Evolutionary conservation across 164 flowering plant genomes (phyloP), one percentile per base, ranked within the genome.

Genomic region (Macadamia integrifolia): DNA sequence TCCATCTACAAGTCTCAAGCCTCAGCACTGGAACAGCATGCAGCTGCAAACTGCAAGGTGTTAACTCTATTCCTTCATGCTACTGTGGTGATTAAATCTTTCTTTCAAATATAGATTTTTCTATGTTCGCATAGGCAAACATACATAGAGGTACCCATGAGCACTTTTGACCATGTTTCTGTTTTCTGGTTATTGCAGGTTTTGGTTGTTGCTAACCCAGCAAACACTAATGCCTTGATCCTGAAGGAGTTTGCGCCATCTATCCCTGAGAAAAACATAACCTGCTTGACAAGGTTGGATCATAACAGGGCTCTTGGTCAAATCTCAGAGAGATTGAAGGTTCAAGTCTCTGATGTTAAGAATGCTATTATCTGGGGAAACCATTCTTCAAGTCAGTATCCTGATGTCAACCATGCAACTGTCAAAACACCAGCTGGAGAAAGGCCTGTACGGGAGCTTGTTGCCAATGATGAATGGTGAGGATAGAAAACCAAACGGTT

Each of bases 301-400:
- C 98, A 95, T 73, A 95, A 95, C 86, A 88, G 99, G 86, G 99
- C 99, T 31, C 84, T 95, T 65, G 99, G 98, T 55, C 99, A 95
- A 70, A 83, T 95, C 70, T 90, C 98, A 11, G 98, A 95, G 87
- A 90, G 87, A 73, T 69, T 95, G 72, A 89, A 83, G 77, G 91
- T 95, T 71, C 97, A 84, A 72, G 98, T 92, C 31, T 79, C 75
- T 75, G 97, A 92, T 81, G 98, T 95, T 59, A 92, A 94, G 73
- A 94, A 94, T 86, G 99, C 76, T 31, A 92, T 90, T 43, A 94
- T 94, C 18, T 94, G 97, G 98, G 99, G 98, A 58, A 94, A 94
- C 61, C 99, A 94, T 72, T 94, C 99, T 56, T 94, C 99, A 69
- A 82, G 89, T 53, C 99, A 94, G 82, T 94, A 79, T 31, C 81